Conservation (phyloP, 2,329 filamentous ascomycete species). For the Rutstroemia sp. region DNA sequence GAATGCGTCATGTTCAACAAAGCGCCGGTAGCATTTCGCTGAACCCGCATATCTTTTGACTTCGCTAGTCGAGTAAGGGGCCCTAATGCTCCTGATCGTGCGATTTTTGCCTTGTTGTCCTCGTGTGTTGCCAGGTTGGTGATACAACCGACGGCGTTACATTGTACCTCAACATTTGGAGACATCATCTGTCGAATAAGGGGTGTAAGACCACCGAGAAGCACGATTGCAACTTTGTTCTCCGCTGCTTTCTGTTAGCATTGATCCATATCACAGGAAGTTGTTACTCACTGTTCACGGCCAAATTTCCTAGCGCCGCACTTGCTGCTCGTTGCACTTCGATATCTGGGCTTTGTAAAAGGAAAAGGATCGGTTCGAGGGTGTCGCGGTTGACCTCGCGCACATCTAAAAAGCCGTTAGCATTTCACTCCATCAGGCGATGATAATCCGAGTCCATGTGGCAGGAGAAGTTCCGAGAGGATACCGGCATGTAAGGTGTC, state of each 20-base stretch:
- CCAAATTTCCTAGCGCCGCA: slow-evolving; percentile 89
- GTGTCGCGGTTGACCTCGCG: slow-evolving; percentile 92
- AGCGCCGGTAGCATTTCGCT: slow-evolving; percentile 93
- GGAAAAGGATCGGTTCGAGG: slow-evolving; percentile 89
- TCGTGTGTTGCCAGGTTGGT: slow-evolving; percentile 97
- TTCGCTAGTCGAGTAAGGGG: slow-evolving; percentile 89
- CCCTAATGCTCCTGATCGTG: slow-evolving; percentile 83
- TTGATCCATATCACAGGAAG: not conserved
- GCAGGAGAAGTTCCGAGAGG: too few species aligned
- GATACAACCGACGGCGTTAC: slow-evolving; percentile 97
- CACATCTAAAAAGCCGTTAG: slow-evolving; percentile 60
- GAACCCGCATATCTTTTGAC: slow-evolving; percentile 97
- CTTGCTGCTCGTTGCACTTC: slow-evolving; percentile 96
- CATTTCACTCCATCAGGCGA: not conserved
- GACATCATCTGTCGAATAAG: slow-evolving; percentile 98
- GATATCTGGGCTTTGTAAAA: slow-evolving; percentile 90
- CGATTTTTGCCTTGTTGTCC: slow-evolving; percentile 98
- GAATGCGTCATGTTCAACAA: slow-evolving; percentile 99
- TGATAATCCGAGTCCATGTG: not conserved
- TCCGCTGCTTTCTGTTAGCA: slow-evolving; percentile 61
- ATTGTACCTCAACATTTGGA: slow-evolving; percentile 95
- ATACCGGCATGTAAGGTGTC: not conserved
- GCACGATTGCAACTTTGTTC: slow-evolving; percentile 95
- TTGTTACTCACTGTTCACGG: slow-evolving; percentile 76
- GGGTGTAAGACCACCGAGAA: slow-evolving; percentile 80